Evolutionary conservation across 306 rosid species (phyloP), one percentile per base, ranked within the genome.

Genomic region (Quercus dentata): DNA sequence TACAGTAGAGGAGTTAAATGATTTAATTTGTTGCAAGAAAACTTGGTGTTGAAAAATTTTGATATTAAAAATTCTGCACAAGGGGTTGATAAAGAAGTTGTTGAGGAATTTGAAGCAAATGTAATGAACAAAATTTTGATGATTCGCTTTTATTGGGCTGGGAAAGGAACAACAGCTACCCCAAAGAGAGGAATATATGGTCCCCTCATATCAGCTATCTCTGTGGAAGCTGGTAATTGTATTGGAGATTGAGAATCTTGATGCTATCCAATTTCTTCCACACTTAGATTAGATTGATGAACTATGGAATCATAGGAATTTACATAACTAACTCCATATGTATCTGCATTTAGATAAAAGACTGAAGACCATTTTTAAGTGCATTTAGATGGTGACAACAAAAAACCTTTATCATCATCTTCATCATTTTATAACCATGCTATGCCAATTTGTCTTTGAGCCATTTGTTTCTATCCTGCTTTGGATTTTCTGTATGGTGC

Each of bases 201-300:
- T 76, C 88, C 93, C 70, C 88, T 91, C 49, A 76, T 91, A 78
- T 88, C 97, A 72, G 92, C 90, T 76, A 78, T 91, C 79, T 88
- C 94, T 7, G 33, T 89, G 78, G 82, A 85, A 83, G 83, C 94
- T 54, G 85, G 97, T 89, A 81, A 85, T 35, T 30, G 6, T 23
- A 9, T 11, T 14, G 0, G 28, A 11, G 12, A 11, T 14, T 23
- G 1, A 3, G 17, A 23, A 44, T 44, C 13, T 10, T 7, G 13
- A 1, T 44, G 3, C 0, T 8, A 0, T 44, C 51, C 51, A 44
- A 52, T 6, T 23, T 55, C 58, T 28, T 33, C 12, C 2, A 5
- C 28, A 20, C 33, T 52, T 23, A 51, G 3, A 44, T 44, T 27
- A 63, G 35, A 23, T 63, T 63, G 13, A 23, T 63, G 38, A 63